Percentiles rank a stretch among this genome's conserved stretches.
These are phyloP conservation scores for Linderina pennispora DNA, from an alignment of 192 early-diverging fungal genomes.

Conservation along the genomic window DNA sequence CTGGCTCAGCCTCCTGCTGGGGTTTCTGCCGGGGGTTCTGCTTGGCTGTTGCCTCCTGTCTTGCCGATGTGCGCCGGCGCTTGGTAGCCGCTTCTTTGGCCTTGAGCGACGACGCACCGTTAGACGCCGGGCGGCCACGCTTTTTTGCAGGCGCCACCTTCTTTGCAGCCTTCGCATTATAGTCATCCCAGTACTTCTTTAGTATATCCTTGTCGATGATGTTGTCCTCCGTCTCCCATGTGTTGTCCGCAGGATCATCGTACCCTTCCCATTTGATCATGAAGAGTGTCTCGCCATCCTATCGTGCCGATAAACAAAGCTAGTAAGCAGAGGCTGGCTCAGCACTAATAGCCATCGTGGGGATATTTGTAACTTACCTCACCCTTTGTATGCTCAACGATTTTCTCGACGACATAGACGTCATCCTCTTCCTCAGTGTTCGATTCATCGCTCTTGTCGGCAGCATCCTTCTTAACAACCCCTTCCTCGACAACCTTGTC, in stretches of 20 bases:
- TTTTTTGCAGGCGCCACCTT: constrained; percentile 2
- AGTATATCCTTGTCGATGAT: constrained; percentile 33
- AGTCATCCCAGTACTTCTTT: constrained; percentile 26
- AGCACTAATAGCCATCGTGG: background rate
- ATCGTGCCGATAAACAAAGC: too few relatives aligned
- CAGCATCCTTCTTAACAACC: background rate
- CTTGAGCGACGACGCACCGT: background rate
- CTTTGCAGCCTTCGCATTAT: constrained; percentile 1
- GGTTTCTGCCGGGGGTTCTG: background rate
- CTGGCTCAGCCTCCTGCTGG: background rate
- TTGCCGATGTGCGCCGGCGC: constrained; percentile 11
- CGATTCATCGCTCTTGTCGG: background rate
- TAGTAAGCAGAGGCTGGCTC: background rate
- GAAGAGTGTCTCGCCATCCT: constrained; percentile 18
- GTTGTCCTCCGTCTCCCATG: constrained; percentile 55
- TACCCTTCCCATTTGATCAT: constrained; percentile 55
- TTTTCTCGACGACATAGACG: constrained; percentile 18
- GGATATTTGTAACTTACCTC: background rate
- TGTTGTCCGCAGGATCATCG: constrained; percentile 39
- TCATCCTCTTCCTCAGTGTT: constrained; percentile 7
- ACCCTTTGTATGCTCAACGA: constrained; percentile 10
- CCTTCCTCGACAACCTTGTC: constrained; percentile 1
- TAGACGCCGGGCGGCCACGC: background rate
- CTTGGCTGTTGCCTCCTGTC: background rate
- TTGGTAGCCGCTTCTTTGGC: constrained; percentile 2